Evolutionary conservation across 2,329 filamentous ascomycete genomes (phyloP), one percentile per base, ranked within the genome.

Genomic region (Aspergillus alliaceus): DNA sequence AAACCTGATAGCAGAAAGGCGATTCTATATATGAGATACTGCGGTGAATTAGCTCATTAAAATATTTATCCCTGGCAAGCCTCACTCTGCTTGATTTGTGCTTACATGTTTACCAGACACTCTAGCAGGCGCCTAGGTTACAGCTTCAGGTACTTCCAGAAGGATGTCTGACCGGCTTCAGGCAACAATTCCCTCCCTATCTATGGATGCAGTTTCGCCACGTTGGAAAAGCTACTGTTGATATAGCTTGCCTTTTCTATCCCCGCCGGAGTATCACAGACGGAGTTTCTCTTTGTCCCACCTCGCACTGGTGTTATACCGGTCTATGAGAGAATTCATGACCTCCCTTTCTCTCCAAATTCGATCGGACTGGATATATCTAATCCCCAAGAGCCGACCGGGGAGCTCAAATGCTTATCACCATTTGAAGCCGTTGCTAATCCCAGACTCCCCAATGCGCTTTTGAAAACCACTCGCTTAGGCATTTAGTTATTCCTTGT

Each of bases 221-320:
- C 32, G 24, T 29, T 34, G n/a, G 22, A 54, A 9, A 27, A 18
- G 25, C 15, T 15, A 32, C 4, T 31, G 15, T 18, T 47, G 27
- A 47, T 31, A 47, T 47, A 47, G 25, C 50, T 31, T 25, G 27
- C n/a, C 15, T 20, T 46, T 6, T 25, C 34, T 20, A 56, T 39
- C 46, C 34, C 35, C 34, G 40, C 57, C 63, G 63, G 61, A 64
- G 59, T 59, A 63, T 63, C 51, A 48, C 34, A 49, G 46, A 56
- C 59, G 57, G 59, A 63, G 56, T 59, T 55, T 59, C 50, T 46
- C 24, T 51, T 32, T 51, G 55, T 57, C 31, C 40, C 35, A 54
- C 59, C 31, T 37, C 32, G 32, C 44, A 22, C 22, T 7, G 14
- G 11, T 27, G 12, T n/a, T 44, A 12, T 15, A 22, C 22, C 14